These are phyloP conservation scores for Penicillium sp. DNA, from an alignment of 2,329 filamentous ascomycete genomes.

Conservation along the genomic window DNA sequence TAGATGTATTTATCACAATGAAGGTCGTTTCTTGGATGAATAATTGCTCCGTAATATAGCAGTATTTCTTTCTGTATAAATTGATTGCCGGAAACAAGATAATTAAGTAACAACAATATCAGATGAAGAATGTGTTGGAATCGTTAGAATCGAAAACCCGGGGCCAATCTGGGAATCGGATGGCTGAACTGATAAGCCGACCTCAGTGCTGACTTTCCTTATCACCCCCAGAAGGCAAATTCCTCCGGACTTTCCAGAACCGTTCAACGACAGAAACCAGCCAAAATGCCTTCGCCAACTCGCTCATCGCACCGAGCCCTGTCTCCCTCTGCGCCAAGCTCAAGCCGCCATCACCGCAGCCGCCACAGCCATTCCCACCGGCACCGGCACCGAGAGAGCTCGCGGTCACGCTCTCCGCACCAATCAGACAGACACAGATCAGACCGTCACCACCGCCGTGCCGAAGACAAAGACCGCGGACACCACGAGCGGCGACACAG, in stretches of 20 bases:
- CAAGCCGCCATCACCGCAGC: conserved; percentile 16
- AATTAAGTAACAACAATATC: background rate
- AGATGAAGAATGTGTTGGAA: background rate
- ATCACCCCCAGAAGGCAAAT: background rate
- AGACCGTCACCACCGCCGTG: conserved; percentile 33
- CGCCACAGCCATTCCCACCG: conserved; percentile 17
- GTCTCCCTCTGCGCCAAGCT: conserved; percentile 4
- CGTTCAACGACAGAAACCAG: background rate
- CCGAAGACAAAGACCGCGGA: conserved; percentile 23
- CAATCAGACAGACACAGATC: conserved; percentile 24
- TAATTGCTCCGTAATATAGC: background rate
- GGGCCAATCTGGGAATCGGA: background rate
- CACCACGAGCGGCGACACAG: conserved; percentile 12
- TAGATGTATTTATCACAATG: conserved; percentile 21
- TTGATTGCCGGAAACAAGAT: too few relatives aligned
- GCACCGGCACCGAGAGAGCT: conserved; percentile 19
- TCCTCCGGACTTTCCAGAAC: background rate
- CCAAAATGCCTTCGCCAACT: conserved; percentile 14
- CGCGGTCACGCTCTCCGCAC: conserved; percentile 34
- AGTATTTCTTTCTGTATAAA: background rate
- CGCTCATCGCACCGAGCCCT: conserved; percentile 3
- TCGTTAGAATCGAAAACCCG: background rate
- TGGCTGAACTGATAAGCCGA: conserved; percentile 1
- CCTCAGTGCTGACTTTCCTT: background rate
- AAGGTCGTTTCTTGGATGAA: background rate